Evolutionary conservation across 768 basidiomycete species (phyloP).

Genomic region (Tubosaeta sp.): DNA sequence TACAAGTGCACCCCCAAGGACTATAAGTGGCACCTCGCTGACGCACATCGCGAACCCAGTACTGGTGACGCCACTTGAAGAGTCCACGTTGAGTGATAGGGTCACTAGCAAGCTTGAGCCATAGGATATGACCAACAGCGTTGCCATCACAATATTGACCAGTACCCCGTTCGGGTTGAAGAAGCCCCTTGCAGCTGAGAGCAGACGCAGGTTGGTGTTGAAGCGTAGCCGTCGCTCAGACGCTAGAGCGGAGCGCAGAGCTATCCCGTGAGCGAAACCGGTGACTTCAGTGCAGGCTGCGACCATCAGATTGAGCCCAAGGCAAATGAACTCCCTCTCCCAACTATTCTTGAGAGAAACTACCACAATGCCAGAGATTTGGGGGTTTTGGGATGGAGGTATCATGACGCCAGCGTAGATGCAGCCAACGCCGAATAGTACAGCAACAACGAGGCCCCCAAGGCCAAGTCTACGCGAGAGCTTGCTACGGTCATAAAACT

Average conservation of each 20-base stretch:
- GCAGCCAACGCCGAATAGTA: constrained; percentile 21
- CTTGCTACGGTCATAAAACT: constrained; percentile 27
- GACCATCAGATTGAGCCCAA: constrained; percentile 25
- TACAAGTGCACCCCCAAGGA: constrained; percentile 22
- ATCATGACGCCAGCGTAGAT: constrained; percentile 21
- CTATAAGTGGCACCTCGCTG: constrained; percentile 24
- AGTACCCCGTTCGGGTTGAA: constrained; percentile 21
- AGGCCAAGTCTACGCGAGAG: constrained; percentile 20
- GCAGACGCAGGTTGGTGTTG: constrained; percentile 8
- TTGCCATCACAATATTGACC: constrained; percentile 20
- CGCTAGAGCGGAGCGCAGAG: constrained; percentile 25
- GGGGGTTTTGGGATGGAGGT: constrained; percentile 11
- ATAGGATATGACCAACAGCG: constrained; percentile 28
- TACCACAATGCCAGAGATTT: constrained; percentile 21
- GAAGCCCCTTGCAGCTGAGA: constrained; percentile 16
- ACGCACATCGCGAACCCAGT: constrained; percentile 14
- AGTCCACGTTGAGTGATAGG: constrained; percentile 11
- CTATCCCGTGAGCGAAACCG: constrained; percentile 24
- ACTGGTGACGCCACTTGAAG: constrained; percentile 9
- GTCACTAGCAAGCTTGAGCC: constrained; percentile 25
- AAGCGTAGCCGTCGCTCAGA: constrained; percentile 21
- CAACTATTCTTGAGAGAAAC: constrained; percentile 7
- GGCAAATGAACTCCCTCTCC: constrained; percentile 17
- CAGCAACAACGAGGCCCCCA: constrained; percentile 20
- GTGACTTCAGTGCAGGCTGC: constrained; percentile 27